A percentile compares a stretch with the other conserved stretches of the same genome.
Conservation (phyloP, 2,329 filamentous ascomycete genomes). For the Colletotrichum viniferum region DNA sequence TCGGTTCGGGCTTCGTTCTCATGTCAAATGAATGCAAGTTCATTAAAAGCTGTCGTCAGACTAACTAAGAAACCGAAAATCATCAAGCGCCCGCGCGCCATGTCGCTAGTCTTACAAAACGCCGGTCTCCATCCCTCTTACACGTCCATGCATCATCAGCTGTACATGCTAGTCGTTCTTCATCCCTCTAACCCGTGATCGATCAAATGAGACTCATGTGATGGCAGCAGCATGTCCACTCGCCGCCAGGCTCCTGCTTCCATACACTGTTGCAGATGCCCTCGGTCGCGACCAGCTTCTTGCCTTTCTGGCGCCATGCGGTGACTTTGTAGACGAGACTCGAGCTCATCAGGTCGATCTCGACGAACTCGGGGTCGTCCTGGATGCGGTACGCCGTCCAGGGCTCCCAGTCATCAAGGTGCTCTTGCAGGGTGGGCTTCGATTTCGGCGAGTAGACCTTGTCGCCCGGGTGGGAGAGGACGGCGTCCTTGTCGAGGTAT, state of each 20-base stretch:
- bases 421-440: constrained; percentile 35
- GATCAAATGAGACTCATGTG: constrained; percentile 29
- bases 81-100: neutral
- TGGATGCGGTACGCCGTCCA: constrained; percentile 41
- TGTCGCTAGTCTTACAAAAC: constrained; percentile 16
- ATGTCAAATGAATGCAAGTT: neutral
- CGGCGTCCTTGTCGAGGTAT: constrained; percentile 37
- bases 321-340: constrained; percentile 36
- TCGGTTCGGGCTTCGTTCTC: neutral
- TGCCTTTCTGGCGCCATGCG: constrained; percentile 31
- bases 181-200: fast-evolving
- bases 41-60: neutral
- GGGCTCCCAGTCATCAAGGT: constrained; percentile 36
- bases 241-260: constrained; percentile 35
- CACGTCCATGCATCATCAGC: neutral
- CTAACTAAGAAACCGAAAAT: neutral
- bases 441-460: constrained; percentile 32
- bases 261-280: constrained; percentile 38
- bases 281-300: constrained; percentile 36
- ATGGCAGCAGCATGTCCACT: constrained; percentile 38
- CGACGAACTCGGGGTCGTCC: constrained; percentile 38
- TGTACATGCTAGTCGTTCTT: neutral
- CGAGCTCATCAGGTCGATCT: constrained; percentile 41
- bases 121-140: neutral
- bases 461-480: constrained; percentile 34